Conservation (phyloP, 2,329 filamentous ascomycete genomes). For the Chrysoporthe austroafricana region DNA sequence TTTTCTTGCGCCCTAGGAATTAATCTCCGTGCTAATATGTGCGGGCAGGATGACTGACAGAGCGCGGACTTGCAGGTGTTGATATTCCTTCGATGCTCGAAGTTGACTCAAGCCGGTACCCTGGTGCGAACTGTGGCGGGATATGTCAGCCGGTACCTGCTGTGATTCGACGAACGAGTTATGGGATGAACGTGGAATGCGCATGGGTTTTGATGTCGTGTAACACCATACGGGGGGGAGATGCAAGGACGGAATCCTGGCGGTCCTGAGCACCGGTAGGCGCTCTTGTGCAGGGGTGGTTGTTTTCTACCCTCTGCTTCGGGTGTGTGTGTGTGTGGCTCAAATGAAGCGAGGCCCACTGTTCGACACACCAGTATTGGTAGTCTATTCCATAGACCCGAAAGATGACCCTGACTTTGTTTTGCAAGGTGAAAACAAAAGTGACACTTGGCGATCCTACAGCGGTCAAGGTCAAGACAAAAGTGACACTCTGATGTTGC, state of each 20-base stretch:
- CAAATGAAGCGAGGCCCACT: no score
- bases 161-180: not conserved
- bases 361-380: not conserved
- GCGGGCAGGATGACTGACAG: not conserved
- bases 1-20: not conserved
- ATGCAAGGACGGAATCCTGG: not conserved
- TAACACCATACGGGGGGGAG: not conserved
- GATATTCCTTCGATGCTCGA: not conserved
- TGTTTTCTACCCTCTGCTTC: no score
- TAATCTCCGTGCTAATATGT: not conserved
- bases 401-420: not conserved
- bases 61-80: not conserved
- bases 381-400: not conserved
- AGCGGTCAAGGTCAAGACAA: not conserved
- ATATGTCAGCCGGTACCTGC: not conserved
- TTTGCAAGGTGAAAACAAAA: not conserved
- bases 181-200: not conserved
- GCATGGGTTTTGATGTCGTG: not conserved
- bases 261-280: not conserved
- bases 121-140: not conserved
- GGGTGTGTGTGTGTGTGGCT: no score
- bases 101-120: not conserved
- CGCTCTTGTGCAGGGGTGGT: not conserved
- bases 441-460: no score
- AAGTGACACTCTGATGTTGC: not conserved